phyloP scores from a whole-genome alignment of 805 yeast genomes.

The Lachancea mirantina region DNA sequence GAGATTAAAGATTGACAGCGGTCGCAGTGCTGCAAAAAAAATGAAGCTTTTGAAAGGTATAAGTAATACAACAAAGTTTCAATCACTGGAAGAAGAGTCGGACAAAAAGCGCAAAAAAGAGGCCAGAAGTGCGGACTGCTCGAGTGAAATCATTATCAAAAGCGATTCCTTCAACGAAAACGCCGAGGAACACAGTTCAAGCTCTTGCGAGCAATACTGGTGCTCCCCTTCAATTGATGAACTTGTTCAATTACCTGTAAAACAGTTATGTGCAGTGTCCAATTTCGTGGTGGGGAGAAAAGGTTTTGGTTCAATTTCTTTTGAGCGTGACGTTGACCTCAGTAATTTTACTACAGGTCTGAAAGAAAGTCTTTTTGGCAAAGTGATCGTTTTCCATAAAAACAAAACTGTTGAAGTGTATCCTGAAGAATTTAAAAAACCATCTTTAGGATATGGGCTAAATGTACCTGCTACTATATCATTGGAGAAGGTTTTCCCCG shows the following conservation, averaged over 20 bases:
- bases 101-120: constrained; percentile 1
- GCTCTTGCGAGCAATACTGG: no score
- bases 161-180: no score
- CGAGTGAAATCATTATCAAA: no score
- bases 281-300: constrained; percentile 63
- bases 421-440: constrained; percentile 46
- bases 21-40: constrained; percentile 39
- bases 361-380: constrained; percentile 33
- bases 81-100: background rate
- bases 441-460: constrained; percentile 58
- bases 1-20: constrained; percentile 36
- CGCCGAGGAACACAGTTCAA: no score
- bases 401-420: constrained; percentile 53
- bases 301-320: constrained; percentile 62
- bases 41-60: constrained; percentile 31
- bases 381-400: constrained; percentile 40
- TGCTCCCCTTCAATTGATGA: constrained; percentile 57
- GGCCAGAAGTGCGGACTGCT: no score
- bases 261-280: constrained; percentile 48
- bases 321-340: constrained; percentile 61
- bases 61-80: constrained; percentile 13
- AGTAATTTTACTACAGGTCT: constrained; percentile 41
- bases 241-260: constrained; percentile 36
- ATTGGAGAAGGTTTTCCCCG: constrained; percentile 53
- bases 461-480: constrained; percentile 74